These are phyloP conservation scores for Apophysomyces elegans DNA, from an alignment of 371 early-diverging fungal genomes.

Conservation along the genomic window DNA sequence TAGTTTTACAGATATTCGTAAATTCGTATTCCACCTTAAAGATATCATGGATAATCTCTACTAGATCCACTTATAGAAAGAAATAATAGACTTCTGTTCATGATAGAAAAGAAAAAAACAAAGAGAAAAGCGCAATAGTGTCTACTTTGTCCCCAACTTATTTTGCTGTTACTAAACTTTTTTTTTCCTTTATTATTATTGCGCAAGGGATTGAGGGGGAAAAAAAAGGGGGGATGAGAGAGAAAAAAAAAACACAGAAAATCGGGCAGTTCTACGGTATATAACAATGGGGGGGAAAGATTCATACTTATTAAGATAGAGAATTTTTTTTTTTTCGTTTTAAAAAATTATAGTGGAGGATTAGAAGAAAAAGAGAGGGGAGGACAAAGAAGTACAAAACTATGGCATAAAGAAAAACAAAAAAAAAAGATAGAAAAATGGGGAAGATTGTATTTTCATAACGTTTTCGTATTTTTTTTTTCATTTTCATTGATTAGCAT, in stretches of 20 bases:
- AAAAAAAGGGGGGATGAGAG: neutral
- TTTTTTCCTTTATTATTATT: constrained; percentile 1
- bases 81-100: neutral
- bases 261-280: neutral
- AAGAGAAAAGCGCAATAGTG: neutral
- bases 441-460: no score
- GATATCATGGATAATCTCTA: constrained; percentile 46
- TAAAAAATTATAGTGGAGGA: no score
- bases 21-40: constrained; percentile 52
- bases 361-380: neutral
- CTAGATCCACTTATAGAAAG: neutral
- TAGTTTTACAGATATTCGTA: constrained; percentile 78
- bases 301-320: no score
- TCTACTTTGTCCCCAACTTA: neutral
- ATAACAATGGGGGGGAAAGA: no score
- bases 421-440: constrained; percentile 2
- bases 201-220: neutral
- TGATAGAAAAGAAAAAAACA: no score
- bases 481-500: constrained; percentile 2
- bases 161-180: neutral
- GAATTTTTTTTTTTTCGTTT: no score
- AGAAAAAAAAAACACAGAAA: neutral
- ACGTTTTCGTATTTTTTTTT: neutral
- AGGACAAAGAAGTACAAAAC: constrained; percentile 1
- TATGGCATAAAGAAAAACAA: neutral